Evolutionary conservation across 768 basidiomycete genomes (phyloP), one percentile per base, ranked within the genome.

Genomic region (Strobilomyces confusus): DNA sequence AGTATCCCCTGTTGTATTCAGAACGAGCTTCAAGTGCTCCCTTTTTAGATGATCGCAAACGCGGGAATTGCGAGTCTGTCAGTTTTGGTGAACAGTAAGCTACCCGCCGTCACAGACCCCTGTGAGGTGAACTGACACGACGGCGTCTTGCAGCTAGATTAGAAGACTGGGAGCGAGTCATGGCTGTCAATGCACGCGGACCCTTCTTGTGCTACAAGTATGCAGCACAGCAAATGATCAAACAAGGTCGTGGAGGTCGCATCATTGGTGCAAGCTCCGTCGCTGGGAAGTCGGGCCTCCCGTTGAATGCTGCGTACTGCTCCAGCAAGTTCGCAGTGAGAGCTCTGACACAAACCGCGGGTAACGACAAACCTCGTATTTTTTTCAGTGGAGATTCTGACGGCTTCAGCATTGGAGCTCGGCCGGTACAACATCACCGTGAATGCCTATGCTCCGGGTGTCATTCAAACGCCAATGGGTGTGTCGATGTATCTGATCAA

Each of bases 361-460:
- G 75, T 75, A 59, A n/a, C 1, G 1, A n/a, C n/a, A n/a, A n/a
- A 7, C 32, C 40, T 7, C 3, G 20, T 19, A 26, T 5, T 1
- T 2, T 44, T 9, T 44, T 9, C n/a, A 37, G n/a, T 14, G 9
- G 26, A 52, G 17, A 15, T 17, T 9, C 26, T 15, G 11, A 44
- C 23, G 9, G 6, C 3, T 33, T 44, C 13, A 59, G 57, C 64
- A n/a, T 19, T 60, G 19, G 75, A 76, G 54, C 60, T 72, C 25
- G 69, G 66, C 0, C 45, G 58, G 20, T 58, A 72, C 54, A 55
- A 58, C 3, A 75, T 76, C 25, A 74, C 72, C 0, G 74, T 74
- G 4, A 75, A 76, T 37, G 57, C 72, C 1, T 76, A 77, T 44
- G 70, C 73, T 4, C 77, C 75, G 0, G 73, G 73, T 2, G 8